Evolutionary conservation across 257 asterid genomes (phyloP), one percentile per base, ranked within the genome.

Genomic region (Nicotiana undulata): DNA sequence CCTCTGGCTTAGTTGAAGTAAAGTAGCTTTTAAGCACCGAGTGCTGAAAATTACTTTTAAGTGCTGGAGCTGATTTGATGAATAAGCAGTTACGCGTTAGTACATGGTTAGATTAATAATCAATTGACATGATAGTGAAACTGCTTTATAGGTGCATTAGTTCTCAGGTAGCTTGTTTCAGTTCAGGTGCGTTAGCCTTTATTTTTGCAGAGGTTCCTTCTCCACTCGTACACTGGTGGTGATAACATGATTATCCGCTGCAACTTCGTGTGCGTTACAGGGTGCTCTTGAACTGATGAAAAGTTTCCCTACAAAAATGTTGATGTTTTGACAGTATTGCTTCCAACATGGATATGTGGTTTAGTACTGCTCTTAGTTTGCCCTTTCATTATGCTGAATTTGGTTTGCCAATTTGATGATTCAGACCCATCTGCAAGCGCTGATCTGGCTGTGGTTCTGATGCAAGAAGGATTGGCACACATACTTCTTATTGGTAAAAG

Each of bases 391-490:
- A 46, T 84, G 74, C 84, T 89, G 76, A 84, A 85, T 76, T 17
- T 64, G 80, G 58, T 81, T 63, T 80, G 9, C 52, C 79, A 58
- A 76, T 85, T 24, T 53, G 78, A 75, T 85, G 79, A 60, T 78
- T 77, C 81, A 95, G 99, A 93, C 85, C 97, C 97, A n/a, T 86
- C 92, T 81, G 98, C 97, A 34, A 90, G 98, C 56, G 99, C 99
- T 12, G 98, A 95, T 85, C 84, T 95, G 84, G 98, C 97, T 51
- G 92, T 95, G 83, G 91, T 95, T 85, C 86, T 95, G 87, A 92
- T 95, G 98, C 99, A 95, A 89, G 99, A 95, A 90, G 99, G 99
- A 31, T 84, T 93, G 81, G 95, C 97, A 32, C 89, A 93, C 86
- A 85, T 95, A 80, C 85, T 95, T 37, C 98, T 95, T 81, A 84